Evolutionary conservation across 2,329 filamentous ascomycete genomes (phyloP).

Genomic region (Cytospora mali): DNA sequence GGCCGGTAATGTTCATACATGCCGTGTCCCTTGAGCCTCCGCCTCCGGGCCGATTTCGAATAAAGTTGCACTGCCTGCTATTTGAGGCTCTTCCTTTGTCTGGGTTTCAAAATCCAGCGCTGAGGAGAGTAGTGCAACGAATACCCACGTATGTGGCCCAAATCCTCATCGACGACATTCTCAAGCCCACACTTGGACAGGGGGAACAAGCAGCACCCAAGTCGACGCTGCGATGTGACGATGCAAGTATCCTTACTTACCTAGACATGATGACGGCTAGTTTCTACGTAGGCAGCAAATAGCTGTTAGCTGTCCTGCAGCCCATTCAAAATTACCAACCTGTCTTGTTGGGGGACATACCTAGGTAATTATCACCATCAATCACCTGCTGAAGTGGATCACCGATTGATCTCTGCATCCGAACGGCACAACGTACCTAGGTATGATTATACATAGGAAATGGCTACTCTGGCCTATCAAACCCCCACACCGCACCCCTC

Average conservation of each 20-base stretch:
- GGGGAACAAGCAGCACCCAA: background rate
- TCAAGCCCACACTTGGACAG: slow-evolving; percentile 9
- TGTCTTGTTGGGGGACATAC: background rate
- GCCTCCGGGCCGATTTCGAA: slow-evolving; percentile 11
- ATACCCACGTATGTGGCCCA: background rate
- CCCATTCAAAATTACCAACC: background rate
- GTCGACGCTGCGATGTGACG: slow-evolving; percentile 13
- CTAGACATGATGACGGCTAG: slow-evolving; percentile 5
- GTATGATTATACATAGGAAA: background rate
- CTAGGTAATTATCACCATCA: background rate
- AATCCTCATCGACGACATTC: slow-evolving; percentile 4
- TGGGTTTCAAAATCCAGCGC: background rate
- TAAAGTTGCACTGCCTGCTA: background rate
- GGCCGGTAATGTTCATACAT: too few species aligned
- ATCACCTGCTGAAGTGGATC: background rate
- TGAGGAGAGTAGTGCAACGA: background rate
- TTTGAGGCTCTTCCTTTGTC: slow-evolving; percentile 3
- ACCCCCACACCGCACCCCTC: slow-evolving; percentile 12
- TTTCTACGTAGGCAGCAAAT: background rate
- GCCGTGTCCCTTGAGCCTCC: background rate
- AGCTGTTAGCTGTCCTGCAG: background rate
- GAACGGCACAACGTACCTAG: slow-evolving; percentile 8
- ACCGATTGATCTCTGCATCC: slow-evolving; percentile 3
- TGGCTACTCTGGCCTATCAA: slow-evolving; percentile 16
- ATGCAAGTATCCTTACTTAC: background rate